Base-by-base conservation (phyloP, 2,329 filamentous ascomycete genomes). In the Diplodia scrobiculata region DNA sequence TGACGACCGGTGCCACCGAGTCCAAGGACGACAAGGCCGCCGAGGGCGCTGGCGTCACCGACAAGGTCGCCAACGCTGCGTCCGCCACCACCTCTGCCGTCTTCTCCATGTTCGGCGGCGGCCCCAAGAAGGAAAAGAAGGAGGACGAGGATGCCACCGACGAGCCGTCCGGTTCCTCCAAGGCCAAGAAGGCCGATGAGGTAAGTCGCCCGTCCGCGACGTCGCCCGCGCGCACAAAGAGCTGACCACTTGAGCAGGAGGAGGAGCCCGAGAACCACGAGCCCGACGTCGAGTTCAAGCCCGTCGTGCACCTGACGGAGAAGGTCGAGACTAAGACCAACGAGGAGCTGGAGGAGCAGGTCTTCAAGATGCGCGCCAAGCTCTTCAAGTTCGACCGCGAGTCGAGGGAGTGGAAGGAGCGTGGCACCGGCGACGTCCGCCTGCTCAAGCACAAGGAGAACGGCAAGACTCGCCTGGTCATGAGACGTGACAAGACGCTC, bases 281-380 rank as follows among this genome's bases (percentile, higher is more conserved):
- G 73, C 91, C 91, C 72, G 94, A 98, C 71, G 91, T 97, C 69
- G 91, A 98, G 82, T 99, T 98, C 82, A 92, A 97, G 84, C 95
- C 95, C 71, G 92, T 99, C 72, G 91, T 97, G 76, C 93, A 89
- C 82, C 85, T 99, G 76, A 98, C 94, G 69, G 92, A 99, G 84
- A 95, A 96, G 84, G 90, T 98, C 74, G 94, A 98, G 77, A 90
- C 87, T 77, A 96, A 96, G 87, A 98, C 95, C 80, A 96, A 97
- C 83, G 95, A 99, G 82, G 95, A 99, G 85, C 87, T 89, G 53
- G 95, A 99, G 85, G 93, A 98, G 84, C 91, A 97, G 84, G 85
- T 88, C 47, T 99, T 98, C 88, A 98, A 98, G 89, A 97, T 98
- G 94, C 91, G 95, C 75, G 95, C 95, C 77, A 99, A 99, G 87